Percentiles rank a stretch among this genome's conserved stretches.
Conservation (phyloP, 2,329 filamentous ascomycete genomes). For the Teratosphaeria destructans region DNA sequence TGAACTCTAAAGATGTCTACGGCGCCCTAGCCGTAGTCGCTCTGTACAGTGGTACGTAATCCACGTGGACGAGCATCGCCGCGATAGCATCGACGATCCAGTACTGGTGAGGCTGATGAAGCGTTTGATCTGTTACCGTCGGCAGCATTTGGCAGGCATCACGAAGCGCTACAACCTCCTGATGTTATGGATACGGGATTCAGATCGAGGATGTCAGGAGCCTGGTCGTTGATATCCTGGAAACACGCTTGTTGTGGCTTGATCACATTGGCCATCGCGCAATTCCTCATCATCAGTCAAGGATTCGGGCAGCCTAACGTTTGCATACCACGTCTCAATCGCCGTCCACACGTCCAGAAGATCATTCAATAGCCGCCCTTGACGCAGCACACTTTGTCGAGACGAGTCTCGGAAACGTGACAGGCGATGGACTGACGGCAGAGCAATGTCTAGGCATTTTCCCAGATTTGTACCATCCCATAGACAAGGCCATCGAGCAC, state of each 20-base stretch:
- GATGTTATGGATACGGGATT: neutral
- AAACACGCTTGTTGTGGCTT: neutral
- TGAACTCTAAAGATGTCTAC: no score
- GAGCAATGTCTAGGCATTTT: neutral
- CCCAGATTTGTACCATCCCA: neutral
- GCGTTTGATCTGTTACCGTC: no score
- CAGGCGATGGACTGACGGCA: neutral
- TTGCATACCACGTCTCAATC: neutral
- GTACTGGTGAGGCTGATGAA: no score
- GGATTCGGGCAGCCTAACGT: neutral
- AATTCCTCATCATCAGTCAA: neutral
- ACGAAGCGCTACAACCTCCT: neutral
- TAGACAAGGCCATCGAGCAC: neutral
- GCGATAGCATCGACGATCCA: no score
- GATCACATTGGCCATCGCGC: neutral
- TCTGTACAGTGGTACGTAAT: no score
- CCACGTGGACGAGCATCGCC: no score
- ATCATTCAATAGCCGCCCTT: neutral
- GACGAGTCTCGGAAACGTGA: neutral
- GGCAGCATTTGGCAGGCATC: neutral
- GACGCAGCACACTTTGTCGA: neutral
- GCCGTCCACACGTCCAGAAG: neutral
- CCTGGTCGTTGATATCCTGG: neutral
- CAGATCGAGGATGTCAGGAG: neutral
- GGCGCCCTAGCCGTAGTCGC: no score